Conservation (phyloP, 2,329 filamentous ascomycete genomes). For the Knufia fluminis region DNA sequence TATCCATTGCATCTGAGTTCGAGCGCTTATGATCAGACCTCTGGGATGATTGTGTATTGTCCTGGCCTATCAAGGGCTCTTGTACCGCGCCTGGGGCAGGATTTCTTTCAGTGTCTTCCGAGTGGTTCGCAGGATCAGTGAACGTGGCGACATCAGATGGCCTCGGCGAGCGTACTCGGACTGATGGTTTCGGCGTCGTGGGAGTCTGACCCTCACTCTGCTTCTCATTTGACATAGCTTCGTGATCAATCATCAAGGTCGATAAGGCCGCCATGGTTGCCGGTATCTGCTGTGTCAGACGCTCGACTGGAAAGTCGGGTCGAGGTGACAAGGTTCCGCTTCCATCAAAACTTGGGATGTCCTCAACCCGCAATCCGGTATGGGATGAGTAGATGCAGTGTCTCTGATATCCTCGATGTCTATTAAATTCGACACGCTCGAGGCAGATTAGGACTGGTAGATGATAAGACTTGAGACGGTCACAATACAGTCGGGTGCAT, state of each 20-base stretch:
- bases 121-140: background rate
- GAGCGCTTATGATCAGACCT: slow-evolving; percentile 39
- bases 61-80: background rate
- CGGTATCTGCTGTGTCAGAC: background rate
- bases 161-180: background rate
- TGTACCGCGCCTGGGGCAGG: background rate
- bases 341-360: slow-evolving; percentile 5
- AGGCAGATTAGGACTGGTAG: background rate
- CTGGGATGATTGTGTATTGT: background rate
- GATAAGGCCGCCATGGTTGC: slow-evolving; percentile 9
- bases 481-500: background rate
- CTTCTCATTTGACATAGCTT: background rate
- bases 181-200: background rate
- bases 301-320: background rate
- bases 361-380: no score
- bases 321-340: background rate
- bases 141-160: slow-evolving; percentile 2
- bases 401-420: background rate
- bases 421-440: background rate
- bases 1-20: slow-evolving; percentile 15
- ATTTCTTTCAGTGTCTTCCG: background rate
- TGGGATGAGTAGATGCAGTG: background rate
- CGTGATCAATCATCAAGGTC: slow-evolving; percentile 4
- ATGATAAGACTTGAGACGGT: background rate
- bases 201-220: background rate